A percentile compares a stretch with the other conserved stretches of the same genome.
phyloP scores from a whole-genome alignment of 441 rosid species.

The Rhodomyrtus psidioides region DNA sequence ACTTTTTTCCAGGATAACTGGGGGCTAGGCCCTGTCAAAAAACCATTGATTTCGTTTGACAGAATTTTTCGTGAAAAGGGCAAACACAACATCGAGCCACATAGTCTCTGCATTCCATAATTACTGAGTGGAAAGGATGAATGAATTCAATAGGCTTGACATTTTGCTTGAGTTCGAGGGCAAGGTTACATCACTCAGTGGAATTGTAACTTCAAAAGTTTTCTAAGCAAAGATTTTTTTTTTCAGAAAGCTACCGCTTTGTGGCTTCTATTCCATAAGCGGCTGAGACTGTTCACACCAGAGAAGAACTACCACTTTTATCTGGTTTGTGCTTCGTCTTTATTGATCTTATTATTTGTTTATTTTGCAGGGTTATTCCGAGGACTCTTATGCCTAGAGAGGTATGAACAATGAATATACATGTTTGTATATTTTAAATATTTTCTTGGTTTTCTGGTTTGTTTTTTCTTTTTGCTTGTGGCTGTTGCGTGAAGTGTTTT shows the following conservation, averaged over 20 bases:
- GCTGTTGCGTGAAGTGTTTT: not conserved
- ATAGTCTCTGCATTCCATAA: not conserved
- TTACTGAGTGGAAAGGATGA: not conserved
- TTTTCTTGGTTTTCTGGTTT: not conserved
- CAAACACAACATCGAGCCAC: not conserved
- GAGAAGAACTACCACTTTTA: not conserved
- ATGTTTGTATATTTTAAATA: not conserved
- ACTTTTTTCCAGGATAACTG: conserved; percentile 5
- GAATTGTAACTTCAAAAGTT: not conserved
- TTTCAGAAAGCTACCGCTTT: not conserved
- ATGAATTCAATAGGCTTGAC: not conserved
- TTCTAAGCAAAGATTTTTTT: not conserved
- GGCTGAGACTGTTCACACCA: not conserved
- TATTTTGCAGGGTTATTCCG: conserved; percentile 51
- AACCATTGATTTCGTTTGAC: not conserved
- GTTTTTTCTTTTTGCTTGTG: not conserved
- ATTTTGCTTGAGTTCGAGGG: not conserved
- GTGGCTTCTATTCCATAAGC: not conserved
- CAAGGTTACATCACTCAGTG: not conserved
- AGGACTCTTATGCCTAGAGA: conserved; percentile 50
- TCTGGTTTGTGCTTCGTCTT: not conserved
- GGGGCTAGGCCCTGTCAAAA: not conserved
- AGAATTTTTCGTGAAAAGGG: not conserved
- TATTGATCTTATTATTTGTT: not conserved
- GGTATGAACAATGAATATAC: conserved; percentile 18